Conservation (phyloP, 2,329 filamentous ascomycete species). For the Alternaria triticina region DNA sequence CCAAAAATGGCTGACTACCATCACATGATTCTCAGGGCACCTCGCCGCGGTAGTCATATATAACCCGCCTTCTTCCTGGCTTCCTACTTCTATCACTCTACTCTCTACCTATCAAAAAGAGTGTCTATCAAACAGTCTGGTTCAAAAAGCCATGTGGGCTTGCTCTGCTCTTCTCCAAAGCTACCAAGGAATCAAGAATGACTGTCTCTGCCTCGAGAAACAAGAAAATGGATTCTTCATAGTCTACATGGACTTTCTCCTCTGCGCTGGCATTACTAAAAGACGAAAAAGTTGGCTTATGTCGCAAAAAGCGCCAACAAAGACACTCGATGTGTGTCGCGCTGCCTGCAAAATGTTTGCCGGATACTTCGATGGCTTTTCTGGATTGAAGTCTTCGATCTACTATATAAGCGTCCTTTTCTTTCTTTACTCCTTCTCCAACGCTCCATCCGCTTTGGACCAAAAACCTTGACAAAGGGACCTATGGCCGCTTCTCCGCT, state of each 20-base stretch:
- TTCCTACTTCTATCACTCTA: not conserved
- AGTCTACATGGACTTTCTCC: not conserved
- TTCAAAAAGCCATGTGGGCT: no score
- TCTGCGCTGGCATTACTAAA: not conserved
- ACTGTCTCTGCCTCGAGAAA: not conserved
- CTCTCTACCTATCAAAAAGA: not conserved
- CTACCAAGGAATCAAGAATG: no score
- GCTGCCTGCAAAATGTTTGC: not conserved
- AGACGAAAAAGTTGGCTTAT: no score
- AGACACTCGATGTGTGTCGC: no score
- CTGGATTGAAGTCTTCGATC: accelerated
- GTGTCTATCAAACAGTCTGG: no score
- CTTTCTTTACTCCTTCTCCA: not conserved
- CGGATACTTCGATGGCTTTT: not conserved
- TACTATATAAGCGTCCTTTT: not conserved
- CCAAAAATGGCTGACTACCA: no score
- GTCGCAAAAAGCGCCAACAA: no score
- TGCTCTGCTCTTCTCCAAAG: not conserved
- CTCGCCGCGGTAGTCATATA: not conserved
- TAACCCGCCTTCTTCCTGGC: not conserved
- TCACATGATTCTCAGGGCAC: no score
- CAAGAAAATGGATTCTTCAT: not conserved
- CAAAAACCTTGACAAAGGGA: accelerated
- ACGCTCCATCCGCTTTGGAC: not conserved
- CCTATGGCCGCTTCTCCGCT: not conserved